Evolutionary conservation across 805 yeast genomes (phyloP).

Genomic region (Debaryomyces castellii): DNA sequence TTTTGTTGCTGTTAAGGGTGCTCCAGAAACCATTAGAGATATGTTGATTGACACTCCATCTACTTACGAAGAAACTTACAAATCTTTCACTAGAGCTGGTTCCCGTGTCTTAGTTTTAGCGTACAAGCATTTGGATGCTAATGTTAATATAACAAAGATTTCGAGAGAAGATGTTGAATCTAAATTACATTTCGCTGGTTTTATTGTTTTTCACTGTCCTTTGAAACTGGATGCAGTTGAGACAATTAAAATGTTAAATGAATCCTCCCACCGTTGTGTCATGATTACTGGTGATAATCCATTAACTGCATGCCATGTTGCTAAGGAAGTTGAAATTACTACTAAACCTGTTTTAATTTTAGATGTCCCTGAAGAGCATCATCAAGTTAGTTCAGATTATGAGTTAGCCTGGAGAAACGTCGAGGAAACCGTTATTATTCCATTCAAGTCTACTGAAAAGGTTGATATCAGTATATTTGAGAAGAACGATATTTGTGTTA

Average conservation of each 20-base stretch:
- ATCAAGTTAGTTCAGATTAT: constrained; percentile 43
- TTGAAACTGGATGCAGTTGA: constrained; percentile 90
- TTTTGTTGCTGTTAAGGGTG: constrained; percentile 92
- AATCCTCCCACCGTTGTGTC: constrained; percentile 90
- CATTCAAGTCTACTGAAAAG: constrained; percentile 59
- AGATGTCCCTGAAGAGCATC: constrained; percentile 78
- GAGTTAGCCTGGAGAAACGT: constrained; percentile 83
- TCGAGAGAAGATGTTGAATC: constrained; percentile 77
- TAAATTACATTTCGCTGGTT: constrained; percentile 79
- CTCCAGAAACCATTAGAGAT: constrained; percentile 89
- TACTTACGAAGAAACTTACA: constrained; percentile 80
- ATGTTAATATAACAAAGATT: constrained; percentile 51
- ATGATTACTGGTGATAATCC: constrained; percentile 99
- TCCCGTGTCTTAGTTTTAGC: constrained; percentile 93
- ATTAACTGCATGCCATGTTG: constrained; percentile 96
- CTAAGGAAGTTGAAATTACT: constrained; percentile 86
- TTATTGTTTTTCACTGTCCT: constrained; percentile 96
- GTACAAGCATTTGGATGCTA: constrained; percentile 64
- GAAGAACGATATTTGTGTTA: constrained; percentile 81
- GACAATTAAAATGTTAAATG: constrained; percentile 88
- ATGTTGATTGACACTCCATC: constrained; percentile 74
- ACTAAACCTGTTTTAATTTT: constrained; percentile 81
- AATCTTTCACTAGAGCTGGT: constrained; percentile 91
- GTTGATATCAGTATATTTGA: constrained; percentile 58
- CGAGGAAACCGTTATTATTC: constrained; percentile 68